Evolutionary conservation across 306 rosid genomes (phyloP).

Genomic region (Carpinus viminea): DNA sequence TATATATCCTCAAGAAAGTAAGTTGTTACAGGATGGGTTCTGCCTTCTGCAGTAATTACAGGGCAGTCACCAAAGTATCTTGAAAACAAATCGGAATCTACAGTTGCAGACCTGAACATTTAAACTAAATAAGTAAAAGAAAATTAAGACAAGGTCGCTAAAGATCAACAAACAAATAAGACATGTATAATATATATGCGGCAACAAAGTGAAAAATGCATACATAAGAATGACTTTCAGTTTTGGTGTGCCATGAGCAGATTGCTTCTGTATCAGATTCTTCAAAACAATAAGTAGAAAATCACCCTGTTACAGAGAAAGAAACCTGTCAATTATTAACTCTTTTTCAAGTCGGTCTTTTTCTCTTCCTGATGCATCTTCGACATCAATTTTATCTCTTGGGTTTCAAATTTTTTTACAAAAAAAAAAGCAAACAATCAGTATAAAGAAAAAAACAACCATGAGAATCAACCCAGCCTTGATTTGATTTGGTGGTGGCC

Average conservation of each 20-base stretch:
- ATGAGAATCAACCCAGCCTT: not conserved
- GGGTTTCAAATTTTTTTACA: not conserved
- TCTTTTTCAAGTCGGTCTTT: not conserved
- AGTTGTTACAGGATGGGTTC: slow-evolving; percentile 87
- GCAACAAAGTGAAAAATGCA: slow-evolving; percentile 26
- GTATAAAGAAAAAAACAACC: not conserved
- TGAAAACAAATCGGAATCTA: slow-evolving; percentile 90
- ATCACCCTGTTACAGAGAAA: slow-evolving; percentile 63
- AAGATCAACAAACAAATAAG: not conserved
- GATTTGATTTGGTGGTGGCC: no score
- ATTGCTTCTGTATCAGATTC: slow-evolving; percentile 77
- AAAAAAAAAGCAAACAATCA: not conserved
- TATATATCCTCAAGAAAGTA: slow-evolving; percentile 87
- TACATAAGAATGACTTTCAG: slow-evolving; percentile 92
- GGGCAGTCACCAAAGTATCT: slow-evolving; percentile 85
- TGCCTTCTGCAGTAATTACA: slow-evolving; percentile 86
- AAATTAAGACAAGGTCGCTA: slow-evolving; percentile 6
- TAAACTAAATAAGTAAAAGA: slow-evolving; percentile 20
- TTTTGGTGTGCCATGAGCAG: slow-evolving; percentile 46
- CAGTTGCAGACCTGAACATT: slow-evolving; percentile 86
- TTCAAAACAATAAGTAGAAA: slow-evolving; percentile 82
- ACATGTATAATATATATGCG: slow-evolving; percentile 3
- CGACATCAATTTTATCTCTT: not conserved
- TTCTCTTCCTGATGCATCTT: not conserved
- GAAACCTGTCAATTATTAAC: slow-evolving; percentile 5